Conservation (phyloP, 805 yeast species). For the Ogataea degrootiae region DNA sequence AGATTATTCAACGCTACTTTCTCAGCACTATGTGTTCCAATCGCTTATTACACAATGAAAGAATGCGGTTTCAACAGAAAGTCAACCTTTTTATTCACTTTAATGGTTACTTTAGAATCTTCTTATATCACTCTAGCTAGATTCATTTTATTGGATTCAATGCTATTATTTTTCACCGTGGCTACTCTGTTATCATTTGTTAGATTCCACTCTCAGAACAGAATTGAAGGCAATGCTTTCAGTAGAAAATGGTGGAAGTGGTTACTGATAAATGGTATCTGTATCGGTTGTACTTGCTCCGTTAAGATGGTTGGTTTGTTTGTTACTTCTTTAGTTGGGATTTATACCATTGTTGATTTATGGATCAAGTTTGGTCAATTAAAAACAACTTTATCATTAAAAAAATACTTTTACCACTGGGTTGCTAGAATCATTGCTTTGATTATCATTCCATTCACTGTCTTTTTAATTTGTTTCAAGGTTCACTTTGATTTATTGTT, state of each 20-base stretch:
- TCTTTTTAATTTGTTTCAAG: conserved; percentile 65
- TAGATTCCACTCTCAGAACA: conserved; percentile 61
- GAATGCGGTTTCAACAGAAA: conserved; percentile 66
- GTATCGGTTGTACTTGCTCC: conserved; percentile 85
- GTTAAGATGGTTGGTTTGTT: conserved; percentile 97
- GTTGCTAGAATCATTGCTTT: conserved; percentile 57
- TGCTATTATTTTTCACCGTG: conserved; percentile 83
- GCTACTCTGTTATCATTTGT: conserved; percentile 72
- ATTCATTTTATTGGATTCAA: conserved; percentile 87
- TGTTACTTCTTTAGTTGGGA: conserved; percentile 82
- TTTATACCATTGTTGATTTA: conserved; percentile 81
- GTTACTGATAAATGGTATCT: conserved; percentile 77
- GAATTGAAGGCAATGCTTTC: conserved; percentile 43
- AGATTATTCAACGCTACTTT: conserved; percentile 82
- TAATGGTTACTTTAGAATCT: conserved; percentile 78
- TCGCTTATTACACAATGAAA: conserved; percentile 78
- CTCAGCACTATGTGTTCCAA: conserved; percentile 79
- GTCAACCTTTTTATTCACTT: conserved; percentile 71
- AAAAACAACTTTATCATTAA: conserved; percentile 40
- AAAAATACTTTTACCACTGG: conserved; percentile 58
- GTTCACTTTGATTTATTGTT: conserved; percentile 69
- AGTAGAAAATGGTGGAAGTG: conserved; percentile 90
- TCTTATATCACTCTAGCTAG: conserved; percentile 82
- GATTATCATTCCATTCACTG: conserved; percentile 56
- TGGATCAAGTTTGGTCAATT: conserved; percentile 85